Evolutionary conservation across 768 basidiomycete species (phyloP).

Genomic region (Clitopilus hobsonii): DNA sequence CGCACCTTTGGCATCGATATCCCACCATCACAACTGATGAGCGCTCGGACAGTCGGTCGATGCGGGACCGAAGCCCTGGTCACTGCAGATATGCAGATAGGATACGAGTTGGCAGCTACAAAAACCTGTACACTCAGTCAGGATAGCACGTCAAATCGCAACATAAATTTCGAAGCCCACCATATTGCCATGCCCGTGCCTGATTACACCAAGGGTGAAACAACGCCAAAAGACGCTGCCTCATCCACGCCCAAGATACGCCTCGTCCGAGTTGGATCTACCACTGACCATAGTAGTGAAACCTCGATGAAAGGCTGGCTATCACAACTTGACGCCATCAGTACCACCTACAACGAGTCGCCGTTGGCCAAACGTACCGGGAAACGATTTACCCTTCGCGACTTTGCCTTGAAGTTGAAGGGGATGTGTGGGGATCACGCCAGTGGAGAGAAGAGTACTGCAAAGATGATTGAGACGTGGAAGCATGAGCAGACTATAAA

Average conservation of each 20-base stretch:
- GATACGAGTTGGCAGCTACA: slow-evolving; percentile 6
- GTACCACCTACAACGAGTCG: slow-evolving; percentile 7
- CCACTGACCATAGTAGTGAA: slow-evolving; percentile 12
- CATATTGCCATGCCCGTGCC: slow-evolving; percentile 6
- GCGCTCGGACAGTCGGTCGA: slow-evolving; percentile 11
- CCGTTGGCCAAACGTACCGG: slow-evolving; percentile 8
- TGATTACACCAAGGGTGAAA: slow-evolving; percentile 8
- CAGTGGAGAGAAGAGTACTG: slow-evolving; percentile 13
- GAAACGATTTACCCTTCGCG: background rate
- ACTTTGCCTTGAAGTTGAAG: slow-evolving; percentile 7
- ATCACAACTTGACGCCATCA: slow-evolving; percentile 1
- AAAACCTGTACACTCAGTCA: slow-evolving; percentile 9
- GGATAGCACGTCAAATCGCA: slow-evolving; percentile 12
- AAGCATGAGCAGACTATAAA: slow-evolving; percentile 10
- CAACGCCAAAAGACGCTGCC: background rate
- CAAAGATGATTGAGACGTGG: slow-evolving; percentile 7
- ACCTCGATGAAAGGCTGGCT: slow-evolving; percentile 3
- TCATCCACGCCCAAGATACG: background rate
- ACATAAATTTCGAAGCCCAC: slow-evolving; percentile 9
- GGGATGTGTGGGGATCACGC: slow-evolving; percentile 24
- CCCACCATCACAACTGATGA: slow-evolving; percentile 7
- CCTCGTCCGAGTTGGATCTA: slow-evolving; percentile 9
- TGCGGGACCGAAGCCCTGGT: slow-evolving; percentile 11
- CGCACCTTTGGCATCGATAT: background rate
- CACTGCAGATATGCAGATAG: slow-evolving; percentile 8